Base-by-base conservation (phyloP, 2,329 filamentous ascomycete genomes). In the Cercospora sp. region DNA sequence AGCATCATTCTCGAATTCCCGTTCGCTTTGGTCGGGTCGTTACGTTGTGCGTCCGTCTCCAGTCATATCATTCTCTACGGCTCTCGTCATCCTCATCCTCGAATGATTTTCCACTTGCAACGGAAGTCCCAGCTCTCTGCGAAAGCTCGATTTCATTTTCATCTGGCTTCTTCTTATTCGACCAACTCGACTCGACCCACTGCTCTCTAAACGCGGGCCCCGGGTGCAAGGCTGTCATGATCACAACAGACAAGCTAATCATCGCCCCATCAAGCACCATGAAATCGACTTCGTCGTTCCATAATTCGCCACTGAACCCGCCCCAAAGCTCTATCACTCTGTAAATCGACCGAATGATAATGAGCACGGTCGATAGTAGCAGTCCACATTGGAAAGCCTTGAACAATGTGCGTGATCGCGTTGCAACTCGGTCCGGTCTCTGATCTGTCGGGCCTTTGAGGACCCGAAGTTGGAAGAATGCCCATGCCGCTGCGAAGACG, bases 291-390 rank as follows among this genome's bases (percentile, higher is more conserved):
- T 86, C 80, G 45, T 85, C 75, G 71, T 84, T 81, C 76, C 84
- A 85, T 72, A 91, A 77, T 23, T 82, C 78, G 0, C 89, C 88
- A 3, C 75, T 78, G 85, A 88, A 92, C 1, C 90, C 90, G 63
- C 85, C 81, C 70, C 84, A 86, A 70, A 92, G 79, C 82, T 92
- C 89, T 0, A 86, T 86, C 23, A 90, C 86, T 64, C 90, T 85
- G 78, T 88, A 92, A 51, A 88, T 85, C 71, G 85, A 88, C 8
- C 90, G 83, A 73, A 86, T 86, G 69, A 91, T 86, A 73, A 92
- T 88, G 72, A 60, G 42, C 2, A 90, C 67, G 4, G 88, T 88
- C 2, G 87, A 83, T 2, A 90, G 76, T 0, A 80, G 74, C 16
- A 91, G 79, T 3, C 84, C 85, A 12, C 72, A 73, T 4, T 88